Evolutionary conservation across 164 flowering plant species (phyloP).

Genomic region (Houttuynia cordata): DNA sequence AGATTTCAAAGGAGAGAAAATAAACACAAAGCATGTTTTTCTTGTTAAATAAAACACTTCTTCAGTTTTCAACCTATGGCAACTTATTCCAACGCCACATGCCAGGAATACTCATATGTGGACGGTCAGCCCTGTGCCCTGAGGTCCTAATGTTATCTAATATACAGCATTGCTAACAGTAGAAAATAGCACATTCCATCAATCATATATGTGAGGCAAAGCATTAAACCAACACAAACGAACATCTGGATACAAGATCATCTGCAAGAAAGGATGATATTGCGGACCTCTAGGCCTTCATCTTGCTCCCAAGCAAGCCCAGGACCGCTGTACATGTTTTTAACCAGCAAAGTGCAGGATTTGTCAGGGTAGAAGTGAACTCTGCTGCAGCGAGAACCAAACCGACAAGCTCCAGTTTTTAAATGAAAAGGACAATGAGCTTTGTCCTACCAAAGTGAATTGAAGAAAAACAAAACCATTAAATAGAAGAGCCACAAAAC

Average conservation of each 20-base stretch:
- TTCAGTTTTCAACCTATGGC: not conserved
- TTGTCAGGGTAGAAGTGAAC: constrained; percentile 93
- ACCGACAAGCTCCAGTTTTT: constrained; percentile 93
- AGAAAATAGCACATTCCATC: no score
- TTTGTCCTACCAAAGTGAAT: constrained; percentile 55
- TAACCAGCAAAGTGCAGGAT: constrained; percentile 80
- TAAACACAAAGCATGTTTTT: no score
- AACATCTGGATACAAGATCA: constrained; percentile 55
- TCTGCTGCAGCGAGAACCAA: constrained; percentile 89
- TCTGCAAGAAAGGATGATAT: constrained; percentile 31
- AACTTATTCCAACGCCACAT: not conserved
- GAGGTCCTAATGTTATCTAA: not conserved
- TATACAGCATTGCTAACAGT: not conserved
- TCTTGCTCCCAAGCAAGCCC: constrained; percentile 99
- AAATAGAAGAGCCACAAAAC: not conserved
- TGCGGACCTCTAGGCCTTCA: constrained; percentile 99
- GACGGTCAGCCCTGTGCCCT: not conserved
- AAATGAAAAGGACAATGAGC: constrained; percentile 94
- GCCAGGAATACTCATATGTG: not conserved
- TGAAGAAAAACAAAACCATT: not conserved
- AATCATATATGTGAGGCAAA: not conserved
- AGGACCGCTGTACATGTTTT: constrained; percentile 97
- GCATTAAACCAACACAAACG: not conserved
- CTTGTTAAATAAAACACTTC: not conserved
- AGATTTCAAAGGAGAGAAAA: no score